Evolutionary conservation across 2,329 filamentous ascomycete genomes (phyloP).

Genomic region (Cercospora beticola): DNA sequence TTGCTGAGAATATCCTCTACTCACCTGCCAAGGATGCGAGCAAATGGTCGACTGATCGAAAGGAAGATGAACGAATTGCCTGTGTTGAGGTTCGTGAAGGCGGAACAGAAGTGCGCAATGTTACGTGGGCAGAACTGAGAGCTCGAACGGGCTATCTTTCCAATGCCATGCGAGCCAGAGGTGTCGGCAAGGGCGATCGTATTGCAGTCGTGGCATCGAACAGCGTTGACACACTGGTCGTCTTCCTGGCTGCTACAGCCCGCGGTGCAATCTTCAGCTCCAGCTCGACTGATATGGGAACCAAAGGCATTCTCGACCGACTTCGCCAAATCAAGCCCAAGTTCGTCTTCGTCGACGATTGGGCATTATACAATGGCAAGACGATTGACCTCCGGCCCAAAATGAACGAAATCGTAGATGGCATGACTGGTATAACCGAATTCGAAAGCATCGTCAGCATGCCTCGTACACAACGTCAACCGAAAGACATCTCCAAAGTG

Average conservation of each 20-base stretch:
- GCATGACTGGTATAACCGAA: slow-evolving; percentile 59
- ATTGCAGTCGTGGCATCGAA: slow-evolving; percentile 75
- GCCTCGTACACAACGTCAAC: slow-evolving; percentile 59
- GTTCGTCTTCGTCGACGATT: slow-evolving; percentile 82
- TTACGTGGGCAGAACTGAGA: slow-evolving; percentile 69
- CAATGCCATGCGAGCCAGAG: slow-evolving; percentile 64
- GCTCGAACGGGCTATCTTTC: slow-evolving; percentile 58
- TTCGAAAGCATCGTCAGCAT: slow-evolving; percentile 67
- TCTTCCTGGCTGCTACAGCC: slow-evolving; percentile 68
- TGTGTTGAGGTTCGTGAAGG: slow-evolving; percentile 73
- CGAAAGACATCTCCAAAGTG: slow-evolving; percentile 59
- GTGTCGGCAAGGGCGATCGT: slow-evolving; percentile 69
- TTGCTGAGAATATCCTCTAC: slow-evolving; percentile 77
- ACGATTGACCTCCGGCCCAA: slow-evolving; percentile 69
- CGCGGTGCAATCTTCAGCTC: slow-evolving; percentile 74
- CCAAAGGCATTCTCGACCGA: slow-evolving; percentile 72
- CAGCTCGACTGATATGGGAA: slow-evolving; percentile 76
- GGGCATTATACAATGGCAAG: slow-evolving; percentile 76
- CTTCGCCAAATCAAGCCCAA: slow-evolving; percentile 72
- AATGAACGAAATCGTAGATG: slow-evolving; percentile 65
- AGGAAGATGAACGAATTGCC: slow-evolving; percentile 70
- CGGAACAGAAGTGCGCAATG: slow-evolving; percentile 50
- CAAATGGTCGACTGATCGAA: slow-evolving; percentile 55
- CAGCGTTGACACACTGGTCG: slow-evolving; percentile 68
- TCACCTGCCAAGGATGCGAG: slow-evolving; percentile 48